A percentile compares a stretch with the other conserved stretches of the same genome.
These are phyloP conservation scores for Mrakia gelida DNA, from an alignment of 768 basidiomycete genomes.

Conservation along the genomic window DNA sequence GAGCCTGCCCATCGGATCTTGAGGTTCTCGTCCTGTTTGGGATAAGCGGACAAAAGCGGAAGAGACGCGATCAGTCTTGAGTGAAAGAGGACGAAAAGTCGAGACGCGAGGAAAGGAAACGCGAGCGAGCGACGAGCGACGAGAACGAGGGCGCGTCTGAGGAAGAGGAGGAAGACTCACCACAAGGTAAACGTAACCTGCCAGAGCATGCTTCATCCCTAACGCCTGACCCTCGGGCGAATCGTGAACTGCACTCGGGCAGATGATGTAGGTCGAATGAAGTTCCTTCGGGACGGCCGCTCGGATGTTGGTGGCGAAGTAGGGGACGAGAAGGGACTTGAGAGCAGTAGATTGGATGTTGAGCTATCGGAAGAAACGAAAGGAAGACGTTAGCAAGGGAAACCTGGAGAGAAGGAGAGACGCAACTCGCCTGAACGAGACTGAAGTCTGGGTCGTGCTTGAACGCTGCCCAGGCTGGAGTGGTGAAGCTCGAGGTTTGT, in stretches of 20 bases:
- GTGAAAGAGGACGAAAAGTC: neutral
- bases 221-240: conserved; percentile 9
- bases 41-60: too few species aligned
- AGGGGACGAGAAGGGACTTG: conserved; percentile 19
- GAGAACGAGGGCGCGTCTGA: neutral
- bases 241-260: conserved; percentile 6
- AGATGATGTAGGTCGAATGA: conserved; percentile 26
- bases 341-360: conserved; percentile 12
- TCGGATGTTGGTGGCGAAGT: conserved; percentile 21
- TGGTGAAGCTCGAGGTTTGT: neutral
- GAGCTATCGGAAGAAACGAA: neutral
- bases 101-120: neutral
- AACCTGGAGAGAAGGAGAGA: neutral
- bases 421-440: conserved; percentile 6
- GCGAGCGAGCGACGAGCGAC: neutral
- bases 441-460: conserved; percentile 13
- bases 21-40: conserved; percentile 26
- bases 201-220: conserved; percentile 18
- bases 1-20: conserved; percentile 29
- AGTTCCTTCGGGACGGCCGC: neutral
- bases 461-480: neutral
- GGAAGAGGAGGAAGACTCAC: neutral
- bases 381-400: neutral
- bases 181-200: conserved; percentile 22
- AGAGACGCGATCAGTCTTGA: neutral